Evolutionary conservation across 1,139 yeast genomes (phyloP).

Genomic region (Protomyces pachydermus): DNA sequence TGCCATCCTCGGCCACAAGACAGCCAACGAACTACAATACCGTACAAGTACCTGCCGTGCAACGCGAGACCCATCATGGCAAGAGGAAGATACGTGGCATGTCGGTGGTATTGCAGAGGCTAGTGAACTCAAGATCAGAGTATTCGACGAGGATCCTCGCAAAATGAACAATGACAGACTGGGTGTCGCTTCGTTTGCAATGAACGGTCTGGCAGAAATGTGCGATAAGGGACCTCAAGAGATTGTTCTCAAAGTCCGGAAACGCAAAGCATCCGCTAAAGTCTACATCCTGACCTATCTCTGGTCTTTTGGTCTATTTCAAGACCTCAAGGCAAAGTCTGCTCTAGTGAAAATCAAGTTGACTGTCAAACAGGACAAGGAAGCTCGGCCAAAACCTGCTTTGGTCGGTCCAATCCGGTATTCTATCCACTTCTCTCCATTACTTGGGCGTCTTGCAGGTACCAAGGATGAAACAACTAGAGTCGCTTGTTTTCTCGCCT

Average conservation of each 20-base stretch:
- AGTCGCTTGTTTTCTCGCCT: constrained; percentile 15
- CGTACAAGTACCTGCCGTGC: constrained; percentile 22
- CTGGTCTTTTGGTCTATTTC: constrained; percentile 1
- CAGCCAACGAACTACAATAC: not conserved
- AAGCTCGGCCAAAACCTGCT: not conserved
- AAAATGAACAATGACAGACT: constrained; percentile 17
- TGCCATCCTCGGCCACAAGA: constrained; percentile 16
- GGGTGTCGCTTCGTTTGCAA: constrained; percentile 3
- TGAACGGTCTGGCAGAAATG: constrained; percentile 2
- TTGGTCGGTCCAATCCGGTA: constrained; percentile 17
- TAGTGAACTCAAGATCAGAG: constrained; percentile 3
- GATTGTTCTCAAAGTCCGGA: constrained; percentile 16
- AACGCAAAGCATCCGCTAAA: constrained; percentile 13
- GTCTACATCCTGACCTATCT: constrained; percentile 7
- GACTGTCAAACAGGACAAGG: constrained; percentile 1
- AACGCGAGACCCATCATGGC: constrained; percentile 21
- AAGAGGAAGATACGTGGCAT: constrained; percentile 20
- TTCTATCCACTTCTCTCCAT: constrained; percentile 17
- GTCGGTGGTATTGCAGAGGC: constrained; percentile 21
- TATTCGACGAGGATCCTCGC: constrained; percentile 24
- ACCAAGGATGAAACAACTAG: constrained; percentile 5
- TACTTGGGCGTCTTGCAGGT: constrained; percentile 17
- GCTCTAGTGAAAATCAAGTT: constrained; percentile 5
- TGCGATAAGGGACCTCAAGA: constrained; percentile 4
- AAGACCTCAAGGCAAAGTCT: constrained; percentile 2